These are phyloP conservation scores for Tricladium varicosporioides DNA, from an alignment of 2,329 filamentous ascomycete species.

Conservation along the genomic window DNA sequence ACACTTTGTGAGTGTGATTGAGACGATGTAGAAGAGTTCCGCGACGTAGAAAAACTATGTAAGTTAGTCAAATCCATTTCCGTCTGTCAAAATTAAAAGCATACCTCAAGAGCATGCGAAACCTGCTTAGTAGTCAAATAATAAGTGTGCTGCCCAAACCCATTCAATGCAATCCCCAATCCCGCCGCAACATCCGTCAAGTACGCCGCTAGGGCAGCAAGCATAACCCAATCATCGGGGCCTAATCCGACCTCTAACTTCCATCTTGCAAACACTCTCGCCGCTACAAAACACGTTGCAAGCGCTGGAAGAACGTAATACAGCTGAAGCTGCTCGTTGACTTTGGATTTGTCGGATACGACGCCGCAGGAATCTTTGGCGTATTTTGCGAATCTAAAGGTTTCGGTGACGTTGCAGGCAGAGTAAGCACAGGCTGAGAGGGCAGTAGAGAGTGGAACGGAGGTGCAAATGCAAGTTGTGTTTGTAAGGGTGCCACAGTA, in stretches of 20 bases:
- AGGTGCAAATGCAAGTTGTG: slow-evolving; percentile 13
- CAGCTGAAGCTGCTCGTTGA: slow-evolving; percentile 1
- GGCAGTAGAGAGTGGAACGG: neutral
- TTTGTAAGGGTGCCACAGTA: slow-evolving; percentile 13
- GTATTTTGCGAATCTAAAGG: slow-evolving; percentile 6
- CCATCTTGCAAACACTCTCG: slow-evolving; percentile 4
- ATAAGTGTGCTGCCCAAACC: slow-evolving; percentile 16
- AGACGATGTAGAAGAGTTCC: neutral
- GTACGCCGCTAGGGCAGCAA: slow-evolving; percentile 5
- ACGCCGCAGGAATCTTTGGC: slow-evolving; percentile 10
- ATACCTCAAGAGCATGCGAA: neutral
- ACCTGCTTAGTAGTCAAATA: slow-evolving; percentile 3
- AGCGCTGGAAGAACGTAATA: slow-evolving; percentile 5
- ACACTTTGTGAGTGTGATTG: slow-evolving; percentile 1
- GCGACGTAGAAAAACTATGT: neutral
- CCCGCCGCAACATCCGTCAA: slow-evolving; percentile 1
- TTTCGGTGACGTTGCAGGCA: slow-evolving; percentile 11
- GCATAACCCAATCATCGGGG: slow-evolving; percentile 14
- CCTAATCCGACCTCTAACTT: slow-evolving; percentile 10
- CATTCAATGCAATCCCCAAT: slow-evolving; percentile 2
- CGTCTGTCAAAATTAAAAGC: neutral
- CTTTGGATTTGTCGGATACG: slow-evolving; percentile 11
- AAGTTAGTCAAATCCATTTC: neutral
- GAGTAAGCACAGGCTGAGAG: slow-evolving; percentile 7
- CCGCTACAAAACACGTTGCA: slow-evolving; percentile 6